Percentiles rank a stretch among this genome's conserved stretches.
Conservation (phyloP, 192 early-diverging fungal genomes). For the Entomortierella beljakovae region DNA sequence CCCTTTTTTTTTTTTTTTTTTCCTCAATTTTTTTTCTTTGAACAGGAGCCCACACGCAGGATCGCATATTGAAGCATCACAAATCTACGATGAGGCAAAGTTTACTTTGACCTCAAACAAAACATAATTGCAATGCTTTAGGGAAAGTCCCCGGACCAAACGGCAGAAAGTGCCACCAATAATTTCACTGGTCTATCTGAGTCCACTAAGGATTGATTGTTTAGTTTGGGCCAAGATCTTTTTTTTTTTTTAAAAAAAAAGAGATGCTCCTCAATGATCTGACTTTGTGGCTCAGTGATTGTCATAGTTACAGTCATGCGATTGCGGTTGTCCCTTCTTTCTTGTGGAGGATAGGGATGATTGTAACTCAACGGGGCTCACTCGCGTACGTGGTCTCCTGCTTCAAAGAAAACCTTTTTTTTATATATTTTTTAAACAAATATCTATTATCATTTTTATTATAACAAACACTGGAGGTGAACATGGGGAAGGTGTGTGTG, state of each 20-base stretch:
- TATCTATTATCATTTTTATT: not conserved
- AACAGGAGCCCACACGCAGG: constrained; percentile 50
- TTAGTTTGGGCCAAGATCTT: constrained; percentile 39
- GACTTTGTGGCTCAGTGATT: constrained; percentile 48
- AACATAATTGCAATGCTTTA: constrained; percentile 54
- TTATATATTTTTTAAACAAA: constrained; percentile 9
- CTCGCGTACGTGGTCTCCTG: constrained; percentile 44
- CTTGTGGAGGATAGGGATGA: constrained; percentile 11
- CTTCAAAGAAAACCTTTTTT: constrained; percentile 16
- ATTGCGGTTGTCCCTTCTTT: constrained; percentile 42
- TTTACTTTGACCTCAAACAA: constrained; percentile 28
- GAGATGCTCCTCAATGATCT: constrained; percentile 49
- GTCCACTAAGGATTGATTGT: constrained; percentile 35
- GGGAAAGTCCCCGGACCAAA: constrained; percentile 56
- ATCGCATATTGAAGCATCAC: constrained; percentile 56
- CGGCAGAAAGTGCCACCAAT: constrained; percentile 53
- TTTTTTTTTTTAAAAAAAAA: not conserved
- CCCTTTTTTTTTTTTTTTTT: constrained; percentile 12
- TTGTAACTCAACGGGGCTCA: constrained; percentile 56
- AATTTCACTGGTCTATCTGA: constrained; percentile 36
- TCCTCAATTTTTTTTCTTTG: constrained; percentile 45
- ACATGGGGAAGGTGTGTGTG: not conserved
- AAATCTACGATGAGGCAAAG: constrained; percentile 45
- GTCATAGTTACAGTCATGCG: constrained; percentile 56
- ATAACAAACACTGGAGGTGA: too few species aligned